phyloP scores from a whole-genome alignment of 1,284 basidiomycete species.

The Neonothopanus nambi region DNA sequence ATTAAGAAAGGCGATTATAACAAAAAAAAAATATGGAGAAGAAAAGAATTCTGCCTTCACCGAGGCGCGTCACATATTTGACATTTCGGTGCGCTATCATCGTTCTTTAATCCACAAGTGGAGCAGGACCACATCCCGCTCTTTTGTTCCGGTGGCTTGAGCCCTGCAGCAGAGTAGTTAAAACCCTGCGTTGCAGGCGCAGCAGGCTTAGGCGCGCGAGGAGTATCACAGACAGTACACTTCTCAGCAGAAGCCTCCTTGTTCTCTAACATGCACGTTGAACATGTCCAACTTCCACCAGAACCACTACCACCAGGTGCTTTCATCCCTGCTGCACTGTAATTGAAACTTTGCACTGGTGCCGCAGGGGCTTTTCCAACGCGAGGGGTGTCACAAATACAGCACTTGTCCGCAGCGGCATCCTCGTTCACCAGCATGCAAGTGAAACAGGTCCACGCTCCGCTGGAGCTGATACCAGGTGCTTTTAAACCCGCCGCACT shows the following conservation, averaged over 20 bases:
- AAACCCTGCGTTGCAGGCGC: conserved; percentile 24
- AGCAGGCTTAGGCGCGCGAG: conserved; percentile 20
- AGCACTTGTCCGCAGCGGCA: neutral
- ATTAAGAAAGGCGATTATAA: neutral
- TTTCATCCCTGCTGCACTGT: conserved; percentile 38
- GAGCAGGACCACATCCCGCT: conserved; percentile 44
- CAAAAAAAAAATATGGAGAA: neutral
- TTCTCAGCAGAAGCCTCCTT: conserved; percentile 42
- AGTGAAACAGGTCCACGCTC: neutral
- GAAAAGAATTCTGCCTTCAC: conserved; percentile 32
- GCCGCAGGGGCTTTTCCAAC: conserved; percentile 14
- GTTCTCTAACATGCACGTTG: conserved; percentile 46
- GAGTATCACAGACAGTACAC: conserved; percentile 53
- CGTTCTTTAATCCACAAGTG: conserved; percentile 46
- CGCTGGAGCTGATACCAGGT: conserved; percentile 18
- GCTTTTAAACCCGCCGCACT: conserved; percentile 34
- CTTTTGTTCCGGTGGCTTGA: conserved; percentile 28
- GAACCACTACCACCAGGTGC: neutral
- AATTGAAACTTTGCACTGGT: conserved; percentile 26
- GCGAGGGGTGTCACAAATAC: neutral
- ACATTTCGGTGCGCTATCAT: conserved; percentile 47
- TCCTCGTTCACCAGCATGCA: conserved; percentile 9
- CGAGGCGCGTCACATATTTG: conserved; percentile 45
- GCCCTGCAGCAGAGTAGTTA: conserved; percentile 42
- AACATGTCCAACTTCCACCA: conserved; percentile 45